Base-by-base conservation (phyloP, 305 asterid genomes). In the Fraxinus ornus region DNA sequence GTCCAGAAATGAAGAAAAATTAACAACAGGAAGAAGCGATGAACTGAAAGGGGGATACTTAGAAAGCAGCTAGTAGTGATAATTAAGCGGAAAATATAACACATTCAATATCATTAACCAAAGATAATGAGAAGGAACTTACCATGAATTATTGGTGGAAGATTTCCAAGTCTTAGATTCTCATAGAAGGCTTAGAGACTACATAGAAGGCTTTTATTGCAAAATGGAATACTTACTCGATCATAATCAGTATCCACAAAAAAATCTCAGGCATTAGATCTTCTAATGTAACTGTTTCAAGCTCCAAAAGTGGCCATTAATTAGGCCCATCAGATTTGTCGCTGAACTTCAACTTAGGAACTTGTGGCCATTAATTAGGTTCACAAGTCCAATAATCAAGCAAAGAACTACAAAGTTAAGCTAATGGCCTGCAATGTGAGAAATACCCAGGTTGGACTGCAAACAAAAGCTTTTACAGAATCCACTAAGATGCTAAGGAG, bases 131-230 rank as follows among this genome's bases (percentile, higher is more conserved):
- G 75, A 62, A 55, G 82, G 82, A 81, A 77, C 93, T 84, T 87
- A 92, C 98, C 98, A 64, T 93, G 97, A 86, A 93, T 76, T 30
- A 87, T 91, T 71, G 98, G 97, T 21, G 98, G 93, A 88, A 93
- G 90, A 84, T 87, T 91, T 80, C 98, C 98, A 5, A 91, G 97
- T 87, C 87, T 88, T 77, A 92, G 82, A 8, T 86, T 92, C 89
- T 89, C 89, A 77, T 5, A n/a, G n/a, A 13, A 80, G 28, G 41
- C 26, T 24, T 66, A 17, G 24, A n/a, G 64, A 37, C 4, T 26
- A 55, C 10, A 70, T 5, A 10, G 13, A 13, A 78, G 22, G 44
- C 5, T 9, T 66, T 66, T 13, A 3, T 71, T 71, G 36, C 33
- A 21, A 76, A 36, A 36, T 21, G n/a, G 6, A 70, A 49, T 75